These are phyloP conservation scores for Lachnellula occidentalis DNA, from an alignment of 2,329 filamentous ascomycete genomes.

Conservation along the genomic window DNA sequence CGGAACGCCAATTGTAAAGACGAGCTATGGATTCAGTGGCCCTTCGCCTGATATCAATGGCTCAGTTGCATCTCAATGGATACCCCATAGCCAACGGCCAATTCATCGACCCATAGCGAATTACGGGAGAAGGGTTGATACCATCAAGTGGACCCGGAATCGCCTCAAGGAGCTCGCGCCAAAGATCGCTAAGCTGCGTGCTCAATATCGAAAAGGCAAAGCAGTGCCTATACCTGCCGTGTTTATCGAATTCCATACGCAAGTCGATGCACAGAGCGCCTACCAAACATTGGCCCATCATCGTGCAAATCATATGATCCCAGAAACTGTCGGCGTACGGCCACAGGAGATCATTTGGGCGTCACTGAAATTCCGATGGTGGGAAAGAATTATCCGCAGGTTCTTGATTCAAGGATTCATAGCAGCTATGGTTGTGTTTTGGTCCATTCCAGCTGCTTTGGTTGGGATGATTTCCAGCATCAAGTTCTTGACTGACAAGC, in stretches of 20 bases:
- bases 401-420: constrained; percentile 47
- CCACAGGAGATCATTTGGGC: constrained; percentile 61
- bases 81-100: constrained; percentile 28
- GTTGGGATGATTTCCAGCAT: constrained; percentile 62
- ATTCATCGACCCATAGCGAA: constrained; percentile 33
- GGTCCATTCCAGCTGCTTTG: constrained; percentile 61
- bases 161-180: constrained; percentile 29
- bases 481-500: constrained; percentile 44
- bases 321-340: constrained; percentile 56
- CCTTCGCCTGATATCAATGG: constrained; percentile 30
- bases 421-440: constrained; percentile 56
- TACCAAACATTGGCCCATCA: constrained; percentile 62
- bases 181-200: constrained; percentile 29
- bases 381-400: constrained; percentile 52
- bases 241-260: constrained; percentile 60
- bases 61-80: constrained; percentile 34
- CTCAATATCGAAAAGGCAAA: constrained; percentile 40
- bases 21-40: constrained; percentile 15
- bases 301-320: constrained; percentile 56
- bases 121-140: constrained; percentile 32
- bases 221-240: constrained; percentile 51
- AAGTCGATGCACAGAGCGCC: constrained; percentile 56
- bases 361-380: constrained; percentile 60
- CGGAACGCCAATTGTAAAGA: constrained; percentile 14
- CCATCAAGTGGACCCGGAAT: constrained; percentile 33